These are phyloP conservation scores for Xanthoconium stramineum DNA, from an alignment of 768 basidiomycete species.

Conservation along the genomic window DNA sequence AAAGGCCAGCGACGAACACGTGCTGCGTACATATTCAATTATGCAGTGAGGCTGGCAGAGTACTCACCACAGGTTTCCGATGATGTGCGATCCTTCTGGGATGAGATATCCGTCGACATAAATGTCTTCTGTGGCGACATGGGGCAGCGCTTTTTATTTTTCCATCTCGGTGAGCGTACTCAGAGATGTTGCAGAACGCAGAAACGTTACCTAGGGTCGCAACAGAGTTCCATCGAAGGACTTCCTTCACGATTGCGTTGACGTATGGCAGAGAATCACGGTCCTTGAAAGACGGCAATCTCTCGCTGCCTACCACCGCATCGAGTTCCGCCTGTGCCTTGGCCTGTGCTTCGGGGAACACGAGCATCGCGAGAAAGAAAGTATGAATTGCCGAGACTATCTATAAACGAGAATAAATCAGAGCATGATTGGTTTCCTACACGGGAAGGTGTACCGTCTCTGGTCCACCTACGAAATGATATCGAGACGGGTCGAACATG, in stretches of 20 bases:
- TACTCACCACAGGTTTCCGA: conserved; percentile 27
- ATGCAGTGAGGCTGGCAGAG: no score
- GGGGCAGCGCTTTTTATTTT: conserved; percentile 9
- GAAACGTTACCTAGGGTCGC: conserved; percentile 11
- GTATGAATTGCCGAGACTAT: neutral
- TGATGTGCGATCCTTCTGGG: conserved; percentile 23
- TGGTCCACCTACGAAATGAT: conserved; percentile 33
- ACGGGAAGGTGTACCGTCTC: conserved; percentile 40
- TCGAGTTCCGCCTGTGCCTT: conserved; percentile 27
- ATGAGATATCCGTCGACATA: conserved; percentile 13
- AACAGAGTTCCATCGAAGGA: conserved; percentile 23
- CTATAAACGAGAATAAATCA: neutral
- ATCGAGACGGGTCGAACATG: neutral
- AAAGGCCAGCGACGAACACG: no score
- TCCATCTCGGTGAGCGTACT: neutral
- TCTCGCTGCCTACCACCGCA: conserved; percentile 8
- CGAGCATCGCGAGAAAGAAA: conserved; percentile 17
- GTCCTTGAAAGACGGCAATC: conserved; percentile 21
- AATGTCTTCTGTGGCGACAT: conserved; percentile 22
- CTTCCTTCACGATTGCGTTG: conserved; percentile 24
- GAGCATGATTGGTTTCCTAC: conserved; percentile 34
- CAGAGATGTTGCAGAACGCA: neutral
- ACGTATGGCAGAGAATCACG: conserved; percentile 24
- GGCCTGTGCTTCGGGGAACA: neutral
- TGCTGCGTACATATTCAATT: no score